phyloP scores from a whole-genome alignment of 129 eudicot genomes.

The Flaveria ramosissima region DNA sequence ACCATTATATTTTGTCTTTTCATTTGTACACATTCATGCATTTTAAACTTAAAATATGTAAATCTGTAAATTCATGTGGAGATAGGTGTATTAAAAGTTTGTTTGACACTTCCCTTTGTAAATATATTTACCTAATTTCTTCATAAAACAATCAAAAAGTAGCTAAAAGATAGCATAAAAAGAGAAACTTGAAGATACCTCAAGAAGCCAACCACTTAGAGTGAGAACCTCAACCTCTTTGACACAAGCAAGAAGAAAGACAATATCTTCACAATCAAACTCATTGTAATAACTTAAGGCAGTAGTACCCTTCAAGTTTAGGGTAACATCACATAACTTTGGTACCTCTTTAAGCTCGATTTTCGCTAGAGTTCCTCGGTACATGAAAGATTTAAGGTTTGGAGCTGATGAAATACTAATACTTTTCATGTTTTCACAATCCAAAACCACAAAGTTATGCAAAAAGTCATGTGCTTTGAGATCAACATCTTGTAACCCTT shows the following conservation, averaged over 20 bases:
- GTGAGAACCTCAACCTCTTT: slow-evolving; percentile 37
- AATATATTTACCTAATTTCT: too few species aligned
- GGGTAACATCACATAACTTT: slow-evolving; percentile 32
- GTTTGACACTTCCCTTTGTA: not conserved
- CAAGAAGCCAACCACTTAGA: slow-evolving; percentile 42
- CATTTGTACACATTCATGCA: too few species aligned
- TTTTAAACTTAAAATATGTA: not conserved
- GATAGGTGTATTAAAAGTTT: not conserved
- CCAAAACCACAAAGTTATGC: slow-evolving; percentile 30
- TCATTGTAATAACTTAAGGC: not conserved
- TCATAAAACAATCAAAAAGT: too few species aligned
- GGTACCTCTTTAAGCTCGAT: slow-evolving; percentile 24
- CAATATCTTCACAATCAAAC: slow-evolving; percentile 34
- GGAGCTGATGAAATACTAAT: slow-evolving; percentile 27
- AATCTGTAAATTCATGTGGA: too few species aligned
- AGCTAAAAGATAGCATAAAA: not conserved
- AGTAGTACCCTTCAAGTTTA: slow-evolving; percentile 25
- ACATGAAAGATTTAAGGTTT: slow-evolving; percentile 30
- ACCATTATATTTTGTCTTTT: too few species aligned
- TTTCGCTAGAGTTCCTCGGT: slow-evolving; percentile 31
- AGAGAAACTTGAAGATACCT: slow-evolving; percentile 20
- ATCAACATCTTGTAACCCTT: slow-evolving; percentile 31
- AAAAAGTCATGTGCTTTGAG: slow-evolving; percentile 30
- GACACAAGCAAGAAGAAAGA: slow-evolving; percentile 27
- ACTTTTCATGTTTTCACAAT: slow-evolving; percentile 30